Conservation (phyloP, 768 basidiomycete genomes). For the Suillus variegatus region DNA sequence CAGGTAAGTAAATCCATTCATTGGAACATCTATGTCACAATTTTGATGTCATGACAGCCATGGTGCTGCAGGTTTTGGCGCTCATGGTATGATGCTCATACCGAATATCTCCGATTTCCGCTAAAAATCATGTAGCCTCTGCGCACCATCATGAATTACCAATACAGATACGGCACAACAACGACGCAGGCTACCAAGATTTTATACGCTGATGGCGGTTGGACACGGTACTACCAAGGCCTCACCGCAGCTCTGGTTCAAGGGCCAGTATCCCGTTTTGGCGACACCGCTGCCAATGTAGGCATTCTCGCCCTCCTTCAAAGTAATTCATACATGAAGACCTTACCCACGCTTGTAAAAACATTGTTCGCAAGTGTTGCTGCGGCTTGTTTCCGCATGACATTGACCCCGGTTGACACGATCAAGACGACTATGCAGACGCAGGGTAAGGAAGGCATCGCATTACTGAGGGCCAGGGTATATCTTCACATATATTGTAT, state of each 20-base stretch:
- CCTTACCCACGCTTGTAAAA: conserved; percentile 65
- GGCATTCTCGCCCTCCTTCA: conserved; percentile 86
- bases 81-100: conserved; percentile 57
- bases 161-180: conserved; percentile 86
- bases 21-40: conserved; percentile 6
- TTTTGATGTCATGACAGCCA: conserved; percentile 49
- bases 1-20: conserved; percentile 45
- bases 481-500: conserved; percentile 15
- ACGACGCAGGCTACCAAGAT: conserved; percentile 63
- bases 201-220: conserved; percentile 79
- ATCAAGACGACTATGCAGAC: conserved; percentile 96
- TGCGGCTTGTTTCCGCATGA: conserved; percentile 86
- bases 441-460: conserved; percentile 70
- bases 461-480: conserved; percentile 68
- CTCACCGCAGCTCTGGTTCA: conserved; percentile 83
- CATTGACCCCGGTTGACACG: conserved; percentile 92
- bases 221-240: conserved; percentile 86
- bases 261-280: conserved; percentile 84
- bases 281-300: conserved; percentile 93
- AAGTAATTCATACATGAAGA: conserved; percentile 69
- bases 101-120: too few relatives aligned
- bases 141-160: conserved; percentile 98
- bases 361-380: conserved; percentile 77
- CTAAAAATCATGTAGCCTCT: conserved; percentile 55
- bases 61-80: conserved; percentile 90